These are phyloP conservation scores for Trypanosoma conorhini DNA, from an alignment of 208 protist genomes.

Conservation along the genomic window DNA sequence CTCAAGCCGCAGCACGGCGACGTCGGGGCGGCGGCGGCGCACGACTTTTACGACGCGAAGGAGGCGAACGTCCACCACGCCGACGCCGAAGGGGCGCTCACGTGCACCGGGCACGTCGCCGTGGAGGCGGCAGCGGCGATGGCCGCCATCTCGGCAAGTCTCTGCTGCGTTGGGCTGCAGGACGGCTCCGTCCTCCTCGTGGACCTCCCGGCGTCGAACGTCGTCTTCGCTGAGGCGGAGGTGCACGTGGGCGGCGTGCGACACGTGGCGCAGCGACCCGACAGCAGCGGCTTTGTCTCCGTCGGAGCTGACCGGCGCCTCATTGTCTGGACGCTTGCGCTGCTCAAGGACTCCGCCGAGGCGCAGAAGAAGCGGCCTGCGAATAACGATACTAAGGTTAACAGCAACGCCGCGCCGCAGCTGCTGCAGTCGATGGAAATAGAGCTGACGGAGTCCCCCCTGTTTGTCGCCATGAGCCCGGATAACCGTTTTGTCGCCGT, in stretches of 20 bases:
- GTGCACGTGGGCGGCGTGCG: slow-evolving; percentile 87
- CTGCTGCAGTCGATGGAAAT: slow-evolving; percentile 82
- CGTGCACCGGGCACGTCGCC: slow-evolving; percentile 48
- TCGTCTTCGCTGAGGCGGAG: slow-evolving; percentile 85
- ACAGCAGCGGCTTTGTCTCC: slow-evolving; percentile 71
- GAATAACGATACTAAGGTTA: slow-evolving; percentile 1
- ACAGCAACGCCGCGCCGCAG: slow-evolving; percentile 30
- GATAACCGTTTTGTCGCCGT: slow-evolving; percentile 93
- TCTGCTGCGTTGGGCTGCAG: slow-evolving; percentile 75
- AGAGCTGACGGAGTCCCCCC: slow-evolving; percentile 94
- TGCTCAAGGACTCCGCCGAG: slow-evolving; percentile 33
- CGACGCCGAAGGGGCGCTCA: slow-evolving; percentile 58
- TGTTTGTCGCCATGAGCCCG: slow-evolving; percentile 80
- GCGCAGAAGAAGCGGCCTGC: background rate
- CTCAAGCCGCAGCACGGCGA: slow-evolving; percentile 35
- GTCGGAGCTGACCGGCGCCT: slow-evolving; percentile 85
- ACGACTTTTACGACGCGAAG: slow-evolving; percentile 76
- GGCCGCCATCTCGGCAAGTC: slow-evolving; percentile 56
- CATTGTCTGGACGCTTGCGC: slow-evolving; percentile 74
- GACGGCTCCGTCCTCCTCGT: slow-evolving; percentile 73
- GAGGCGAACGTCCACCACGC: slow-evolving; percentile 65
- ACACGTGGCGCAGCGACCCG: slow-evolving; percentile 44
- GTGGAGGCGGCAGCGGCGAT: slow-evolving; percentile 47
- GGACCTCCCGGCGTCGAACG: slow-evolving; percentile 60
- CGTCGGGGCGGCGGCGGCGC: slow-evolving; percentile 38